A percentile compares a stretch with the other conserved stretches of the same genome.
These are phyloP conservation scores for Rhytidhysteron rufulum DNA, from an alignment of 2,329 filamentous ascomycete genomes.

Conservation along the genomic window DNA sequence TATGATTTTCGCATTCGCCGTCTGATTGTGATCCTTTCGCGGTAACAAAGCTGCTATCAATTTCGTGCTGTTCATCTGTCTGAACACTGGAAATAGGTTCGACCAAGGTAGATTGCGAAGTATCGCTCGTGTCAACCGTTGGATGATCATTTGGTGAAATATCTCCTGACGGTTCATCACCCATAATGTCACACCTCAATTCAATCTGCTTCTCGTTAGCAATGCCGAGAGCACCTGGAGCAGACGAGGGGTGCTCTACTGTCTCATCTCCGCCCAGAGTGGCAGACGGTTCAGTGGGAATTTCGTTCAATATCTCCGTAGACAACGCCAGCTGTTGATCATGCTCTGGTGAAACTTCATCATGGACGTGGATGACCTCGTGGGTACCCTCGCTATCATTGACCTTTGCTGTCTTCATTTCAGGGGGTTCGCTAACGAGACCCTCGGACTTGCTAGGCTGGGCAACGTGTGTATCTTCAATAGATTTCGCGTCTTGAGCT, in stretches of 20 bases:
- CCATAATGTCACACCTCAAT: neutral
- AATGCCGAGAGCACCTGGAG: neutral
- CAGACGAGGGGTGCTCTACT: neutral
- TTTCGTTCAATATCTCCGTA: neutral
- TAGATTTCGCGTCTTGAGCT: neutral
- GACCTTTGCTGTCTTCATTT: neutral
- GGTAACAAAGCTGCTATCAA: constrained; percentile 1
- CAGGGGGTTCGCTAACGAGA: neutral
- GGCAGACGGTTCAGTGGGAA: neutral
- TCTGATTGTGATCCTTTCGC: constrained; percentile 3
- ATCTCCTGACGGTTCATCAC: neutral
- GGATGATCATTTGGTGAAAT: neutral
- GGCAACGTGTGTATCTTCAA: neutral
- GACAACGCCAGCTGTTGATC: neutral
- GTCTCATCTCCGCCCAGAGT: neutral
- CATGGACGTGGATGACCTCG: too few relatives aligned
- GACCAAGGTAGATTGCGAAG: neutral
- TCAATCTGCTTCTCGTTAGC: neutral
- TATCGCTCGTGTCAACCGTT: neutral
- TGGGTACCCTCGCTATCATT: too few relatives aligned
- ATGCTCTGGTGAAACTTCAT: neutral
- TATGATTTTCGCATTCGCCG: neutral
- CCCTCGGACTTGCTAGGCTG: neutral
- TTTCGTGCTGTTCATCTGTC: constrained; percentile 1
- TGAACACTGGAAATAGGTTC: too few relatives aligned